Evolutionary conservation across 345 rosid genomes (phyloP).

Genomic region (Aethionema arabicum): DNA sequence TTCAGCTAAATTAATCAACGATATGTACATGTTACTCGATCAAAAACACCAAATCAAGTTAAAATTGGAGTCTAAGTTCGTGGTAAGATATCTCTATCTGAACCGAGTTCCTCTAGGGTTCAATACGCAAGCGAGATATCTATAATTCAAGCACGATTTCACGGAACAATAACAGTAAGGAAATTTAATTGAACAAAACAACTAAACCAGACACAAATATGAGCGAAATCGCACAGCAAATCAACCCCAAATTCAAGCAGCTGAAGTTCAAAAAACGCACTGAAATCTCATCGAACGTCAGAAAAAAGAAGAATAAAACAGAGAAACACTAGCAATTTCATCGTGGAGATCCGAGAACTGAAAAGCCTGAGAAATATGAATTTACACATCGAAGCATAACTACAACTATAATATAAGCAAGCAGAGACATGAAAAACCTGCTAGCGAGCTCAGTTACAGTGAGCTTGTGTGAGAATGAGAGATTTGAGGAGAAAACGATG

Average conservation of each 20-base stretch:
- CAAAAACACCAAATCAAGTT: neutral
- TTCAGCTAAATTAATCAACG: slow-evolving; percentile 1
- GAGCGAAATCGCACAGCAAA: neutral
- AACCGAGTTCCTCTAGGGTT: too few species aligned
- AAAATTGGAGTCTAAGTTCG: too few species aligned
- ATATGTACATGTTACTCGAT: neutral
- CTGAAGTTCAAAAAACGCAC: neutral
- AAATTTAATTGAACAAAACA: neutral
- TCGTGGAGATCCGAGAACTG: slow-evolving; percentile 18
- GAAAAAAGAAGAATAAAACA: neutral
- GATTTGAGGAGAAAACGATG: neutral
- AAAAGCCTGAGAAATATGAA: neutral
- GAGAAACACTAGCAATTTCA: neutral
- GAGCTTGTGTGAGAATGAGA: neutral
- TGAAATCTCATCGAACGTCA: neutral
- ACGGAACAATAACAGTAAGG: neutral
- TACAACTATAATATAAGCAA: neutral
- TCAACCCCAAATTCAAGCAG: slow-evolving; percentile 7
- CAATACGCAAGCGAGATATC: too few species aligned
- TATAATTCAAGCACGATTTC: neutral
- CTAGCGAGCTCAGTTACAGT: slow-evolving; percentile 12
- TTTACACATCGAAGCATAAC: neutral
- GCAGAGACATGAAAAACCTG: slow-evolving; percentile 22
- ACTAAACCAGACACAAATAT: neutral
- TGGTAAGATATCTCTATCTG: too few species aligned